Evolutionary conservation across 192 early-diverging fungal genomes (phyloP), one percentile per base, ranked within the genome.

Genomic region (Allomyces javanicus): DNA sequence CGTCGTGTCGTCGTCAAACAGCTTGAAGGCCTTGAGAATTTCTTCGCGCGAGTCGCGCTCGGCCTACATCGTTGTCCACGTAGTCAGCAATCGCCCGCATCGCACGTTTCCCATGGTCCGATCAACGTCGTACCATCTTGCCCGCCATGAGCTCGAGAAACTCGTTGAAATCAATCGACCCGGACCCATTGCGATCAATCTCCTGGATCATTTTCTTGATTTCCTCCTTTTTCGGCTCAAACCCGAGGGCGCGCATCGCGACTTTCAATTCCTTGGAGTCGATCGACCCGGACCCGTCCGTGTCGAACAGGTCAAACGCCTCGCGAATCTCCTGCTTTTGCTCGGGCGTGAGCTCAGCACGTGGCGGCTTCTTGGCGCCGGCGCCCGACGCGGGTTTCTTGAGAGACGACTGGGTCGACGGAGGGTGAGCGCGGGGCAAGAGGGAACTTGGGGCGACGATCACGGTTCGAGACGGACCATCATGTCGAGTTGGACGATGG

Each of bases 1-100:
- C 40, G 79, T 88, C 65, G 74, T 74, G 63, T 74, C 84, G 67
- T 87, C 86, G 72, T 92, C 89, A 78, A 92, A 91, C 50, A 91
- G 73, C 27, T 71, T 76, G 74, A 92, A 92, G 6, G 88, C 85
- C 62, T 84, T 86, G 44, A 81, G 55, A 61, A 92, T 82, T 67
- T 92, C 86, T 58, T 88, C 80, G 61, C 73, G 69, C 27, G 85
- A 76, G 72, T 89, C 83, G 65, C 77, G 75, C 66, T 87, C 85
- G 17, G 79, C 73, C 83, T 85, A 43, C 0, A 40, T 40, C 33
- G 33, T 9, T 7, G 33, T 0, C 33, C 33, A 26, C 26, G 33
- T 7, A 40, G 33, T 40, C 5, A 40, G 33, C 26, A 4, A 7
- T 7, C 33, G 5, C 7, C 3, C 33, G 3, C n/a, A 0, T 40